Percentiles rank a stretch among this genome's conserved stretches.
These are phyloP conservation scores for Neofusicoccum kwambonambiense DNA, from an alignment of 2,329 filamentous ascomycete species.

Conservation along the genomic window DNA sequence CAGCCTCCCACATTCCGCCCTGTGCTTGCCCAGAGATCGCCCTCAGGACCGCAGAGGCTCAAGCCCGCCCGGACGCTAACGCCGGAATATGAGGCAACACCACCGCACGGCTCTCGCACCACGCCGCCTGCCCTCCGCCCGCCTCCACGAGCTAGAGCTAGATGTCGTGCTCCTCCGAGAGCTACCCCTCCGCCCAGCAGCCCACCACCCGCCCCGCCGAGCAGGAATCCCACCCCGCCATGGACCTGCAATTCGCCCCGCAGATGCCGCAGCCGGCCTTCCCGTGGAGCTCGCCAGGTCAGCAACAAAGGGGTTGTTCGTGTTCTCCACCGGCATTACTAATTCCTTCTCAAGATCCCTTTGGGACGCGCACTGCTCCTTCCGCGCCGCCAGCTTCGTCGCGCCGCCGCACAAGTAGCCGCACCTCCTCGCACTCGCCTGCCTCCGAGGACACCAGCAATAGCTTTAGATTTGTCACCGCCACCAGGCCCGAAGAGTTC, in stretches of 20 bases:
- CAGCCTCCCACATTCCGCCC: neutral
- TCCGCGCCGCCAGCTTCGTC: conserved; percentile 5
- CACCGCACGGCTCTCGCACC: neutral
- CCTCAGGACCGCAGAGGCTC: neutral
- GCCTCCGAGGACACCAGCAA: conserved; percentile 11
- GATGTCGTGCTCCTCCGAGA: conserved; percentile 10
- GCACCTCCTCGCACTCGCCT: conserved; percentile 11
- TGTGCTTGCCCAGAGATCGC: conserved; percentile 1
- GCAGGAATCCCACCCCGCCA: neutral
- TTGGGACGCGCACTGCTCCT: conserved; percentile 6
- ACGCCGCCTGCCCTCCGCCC: neutral
- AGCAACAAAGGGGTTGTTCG: neutral
- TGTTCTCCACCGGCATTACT: neutral
- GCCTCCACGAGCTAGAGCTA: neutral
- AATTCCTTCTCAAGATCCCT: neutral
- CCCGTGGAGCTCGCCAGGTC: conserved; percentile 6
- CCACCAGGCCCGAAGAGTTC: conserved; percentile 31
- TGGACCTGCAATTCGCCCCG: neutral
- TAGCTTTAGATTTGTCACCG: conserved; percentile 34
- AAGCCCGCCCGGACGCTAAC: neutral
- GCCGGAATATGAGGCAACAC: conserved; percentile 6
- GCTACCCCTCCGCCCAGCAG: conserved; percentile 1
- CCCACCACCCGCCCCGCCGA: neutral
- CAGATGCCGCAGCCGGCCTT: neutral
- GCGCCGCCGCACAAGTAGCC: neutral